Evolutionary conservation across 495 filamentous ascomycete species (phyloP).

Genomic region (Hypoxylon subgilvum): DNA sequence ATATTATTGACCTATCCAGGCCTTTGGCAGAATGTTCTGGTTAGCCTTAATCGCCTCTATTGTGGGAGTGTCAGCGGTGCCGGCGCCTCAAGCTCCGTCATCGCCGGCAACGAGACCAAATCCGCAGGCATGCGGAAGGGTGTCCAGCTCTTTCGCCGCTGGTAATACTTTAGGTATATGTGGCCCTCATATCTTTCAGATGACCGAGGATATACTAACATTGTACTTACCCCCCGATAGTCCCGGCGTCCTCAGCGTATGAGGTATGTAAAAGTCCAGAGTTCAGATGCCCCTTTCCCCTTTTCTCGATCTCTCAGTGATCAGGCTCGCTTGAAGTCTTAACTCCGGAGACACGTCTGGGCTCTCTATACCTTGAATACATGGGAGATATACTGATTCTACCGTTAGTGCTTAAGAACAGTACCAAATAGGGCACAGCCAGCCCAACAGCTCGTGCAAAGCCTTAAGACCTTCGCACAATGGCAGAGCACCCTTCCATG

Average conservation of each 20-base stretch:
- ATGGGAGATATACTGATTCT: too few relatives aligned
- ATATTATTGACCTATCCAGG: constrained; percentile 16
- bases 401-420: constrained; percentile 30
- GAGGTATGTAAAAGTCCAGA: constrained; percentile 1
- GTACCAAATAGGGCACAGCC: constrained; percentile 42
- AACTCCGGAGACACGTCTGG: too few relatives aligned
- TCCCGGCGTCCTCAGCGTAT: constrained; percentile 38
- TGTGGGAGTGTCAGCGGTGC: constrained; percentile 28
- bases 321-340: too few relatives aligned
- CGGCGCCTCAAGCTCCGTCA: constrained; percentile 26
- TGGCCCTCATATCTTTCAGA: neutral
- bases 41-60: neutral
- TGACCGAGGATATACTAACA: neutral
- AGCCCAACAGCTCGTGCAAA: constrained; percentile 42
- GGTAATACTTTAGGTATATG: constrained; percentile 30
- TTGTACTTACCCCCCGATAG: constrained; percentile 24
- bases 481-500: constrained; percentile 53
- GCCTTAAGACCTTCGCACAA: constrained; percentile 42
- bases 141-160: too few relatives aligned
- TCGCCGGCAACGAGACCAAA: constrained; percentile 10
- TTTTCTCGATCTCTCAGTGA: too few relatives aligned
- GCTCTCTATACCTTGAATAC: too few relatives aligned
- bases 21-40: constrained; percentile 12
- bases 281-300: too few relatives aligned
- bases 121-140: constrained; percentile 35